Evolutionary conservation across 805 yeast species (phyloP).

Genomic region (Torulaspora delbrueckii): DNA sequence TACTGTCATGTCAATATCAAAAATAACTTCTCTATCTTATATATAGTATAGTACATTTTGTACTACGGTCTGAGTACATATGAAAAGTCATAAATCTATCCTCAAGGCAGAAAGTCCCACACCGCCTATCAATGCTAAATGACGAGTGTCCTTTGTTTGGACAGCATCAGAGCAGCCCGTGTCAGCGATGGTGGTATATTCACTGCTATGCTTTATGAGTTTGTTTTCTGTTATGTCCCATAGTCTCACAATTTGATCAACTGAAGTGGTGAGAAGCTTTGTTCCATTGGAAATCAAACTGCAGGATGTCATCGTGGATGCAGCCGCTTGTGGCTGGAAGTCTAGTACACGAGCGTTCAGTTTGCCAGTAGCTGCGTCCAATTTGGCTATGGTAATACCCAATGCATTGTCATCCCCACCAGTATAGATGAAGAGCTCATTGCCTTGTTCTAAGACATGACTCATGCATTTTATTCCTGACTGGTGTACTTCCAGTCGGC

Average conservation of each 20-base stretch:
- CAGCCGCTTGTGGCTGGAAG: constrained; percentile 58
- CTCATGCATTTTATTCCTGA: constrained; percentile 73
- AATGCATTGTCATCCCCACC: constrained; percentile 94
- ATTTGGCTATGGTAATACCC: constrained; percentile 38
- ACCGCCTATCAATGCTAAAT: constrained; percentile 60
- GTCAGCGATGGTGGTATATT: constrained; percentile 82
- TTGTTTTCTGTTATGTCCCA: constrained; percentile 47
- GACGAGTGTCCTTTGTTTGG: constrained; percentile 23
- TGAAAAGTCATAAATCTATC: not conserved
- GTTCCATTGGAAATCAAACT: constrained; percentile 30
- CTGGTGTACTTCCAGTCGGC: constrained; percentile 64
- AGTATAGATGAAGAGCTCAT: constrained; percentile 44
- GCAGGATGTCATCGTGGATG: constrained; percentile 79
- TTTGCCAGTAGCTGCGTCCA: constrained; percentile 18
- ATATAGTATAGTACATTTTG: constrained; percentile 4
- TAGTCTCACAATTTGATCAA: constrained; percentile 69
- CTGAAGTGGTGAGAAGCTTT: constrained; percentile 60
- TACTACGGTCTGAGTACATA: not conserved
- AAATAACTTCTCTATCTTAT: not conserved
- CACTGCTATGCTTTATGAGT: constrained; percentile 36
- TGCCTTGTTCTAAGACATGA: constrained; percentile 16
- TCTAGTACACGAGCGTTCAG: constrained; percentile 27
- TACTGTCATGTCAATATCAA: not conserved
- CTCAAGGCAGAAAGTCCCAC: constrained; percentile 57
- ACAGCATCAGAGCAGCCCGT: constrained; percentile 66